Evolutionary conservation across 176 grass and related monocot genomes (phyloP), one percentile per base, ranked within the genome.

Genomic region (Stipa capillata): DNA sequence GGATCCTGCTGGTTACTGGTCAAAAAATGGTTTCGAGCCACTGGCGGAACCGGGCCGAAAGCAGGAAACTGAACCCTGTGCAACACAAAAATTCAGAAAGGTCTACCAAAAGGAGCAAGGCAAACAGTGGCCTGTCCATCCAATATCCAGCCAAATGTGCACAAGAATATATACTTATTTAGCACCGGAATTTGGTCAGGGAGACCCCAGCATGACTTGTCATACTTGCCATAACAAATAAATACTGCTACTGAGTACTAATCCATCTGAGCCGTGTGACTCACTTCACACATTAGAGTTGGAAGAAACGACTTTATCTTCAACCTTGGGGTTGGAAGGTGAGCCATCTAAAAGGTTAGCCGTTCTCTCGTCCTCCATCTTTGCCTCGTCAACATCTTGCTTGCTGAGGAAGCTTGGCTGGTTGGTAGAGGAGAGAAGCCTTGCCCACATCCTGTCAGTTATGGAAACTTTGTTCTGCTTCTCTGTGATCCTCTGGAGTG

Each of bases 381-480:
- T 88, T 21, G 86, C 83, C n/a, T 90, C 88, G 29, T 92, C 96
- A 0, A 93, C 66, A 49, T 91, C 80, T 57, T 90, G 88, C 59
- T 92, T 88, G 83, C 85, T 91, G 37, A 98, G 90, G 64, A 98
- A 98, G 52, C 96, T 98, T 37, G 95, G 95, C 78, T 98, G 95
- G 80, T 98, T 98, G 24, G 95, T 94, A 42, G 95, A 97, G 8
- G 85, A 97, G 20, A 97, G 89, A 50, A 97, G 89, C 41, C 95
- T 87, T n/a, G 95, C 95, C 95, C 95, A 97, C 89, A 97, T 97
- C 50, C 95, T 90, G 40, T 97, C 95, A 4, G 95, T 90, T 80
- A 97, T 92, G 8, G 85, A 85, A 18, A 97, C 95, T 77, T 86
- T 90, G 80, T 94, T 92, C 85, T 90, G 87, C 77, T 54, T 76